These are phyloP conservation scores for Fusarium sp. DNA, from an alignment of 2,329 filamentous ascomycete genomes.

Conservation along the genomic window DNA sequence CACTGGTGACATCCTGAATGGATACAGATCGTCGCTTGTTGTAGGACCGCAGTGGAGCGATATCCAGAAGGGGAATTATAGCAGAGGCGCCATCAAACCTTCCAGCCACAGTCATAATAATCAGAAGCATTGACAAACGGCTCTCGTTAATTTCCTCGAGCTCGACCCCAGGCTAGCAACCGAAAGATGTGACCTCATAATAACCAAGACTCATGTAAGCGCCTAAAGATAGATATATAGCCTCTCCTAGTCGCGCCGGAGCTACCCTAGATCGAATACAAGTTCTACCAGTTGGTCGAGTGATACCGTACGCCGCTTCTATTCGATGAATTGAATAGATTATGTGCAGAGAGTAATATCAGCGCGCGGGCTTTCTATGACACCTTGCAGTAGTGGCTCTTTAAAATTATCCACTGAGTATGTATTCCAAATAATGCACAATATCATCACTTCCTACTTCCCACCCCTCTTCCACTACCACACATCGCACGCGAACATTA, in stretches of 20 bases:
- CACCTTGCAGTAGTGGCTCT: too few species aligned
- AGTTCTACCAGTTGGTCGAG: not conserved
- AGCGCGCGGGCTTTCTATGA: too few species aligned
- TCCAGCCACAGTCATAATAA: not conserved
- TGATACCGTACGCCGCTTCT: not conserved
- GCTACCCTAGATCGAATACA: constrained; percentile 11
- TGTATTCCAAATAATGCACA: too few species aligned
- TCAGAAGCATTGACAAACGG: not conserved
- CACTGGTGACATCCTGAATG: not conserved
- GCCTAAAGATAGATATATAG: not conserved
- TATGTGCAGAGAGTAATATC: too few species aligned
- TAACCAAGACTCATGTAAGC: not conserved
- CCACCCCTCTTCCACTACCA: too few species aligned
- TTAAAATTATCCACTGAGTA: too few species aligned
- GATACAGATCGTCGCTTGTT: constrained; percentile 11
- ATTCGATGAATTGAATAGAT: too few species aligned
- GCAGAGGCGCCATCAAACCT: not conserved
- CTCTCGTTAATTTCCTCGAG: not conserved
- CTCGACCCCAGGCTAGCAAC: not conserved
- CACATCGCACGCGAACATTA: too few species aligned
- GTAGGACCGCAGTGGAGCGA: not conserved
- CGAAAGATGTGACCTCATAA: constrained; percentile 1
- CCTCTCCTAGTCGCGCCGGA: not conserved
- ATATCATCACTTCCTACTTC: too few species aligned
- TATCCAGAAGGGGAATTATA: constrained; percentile 3